Percentiles rank a stretch among this genome's conserved stretches.
These are phyloP conservation scores for Verticillium nubilum DNA, from an alignment of 2,329 filamentous ascomycete genomes.

Conservation along the genomic window DNA sequence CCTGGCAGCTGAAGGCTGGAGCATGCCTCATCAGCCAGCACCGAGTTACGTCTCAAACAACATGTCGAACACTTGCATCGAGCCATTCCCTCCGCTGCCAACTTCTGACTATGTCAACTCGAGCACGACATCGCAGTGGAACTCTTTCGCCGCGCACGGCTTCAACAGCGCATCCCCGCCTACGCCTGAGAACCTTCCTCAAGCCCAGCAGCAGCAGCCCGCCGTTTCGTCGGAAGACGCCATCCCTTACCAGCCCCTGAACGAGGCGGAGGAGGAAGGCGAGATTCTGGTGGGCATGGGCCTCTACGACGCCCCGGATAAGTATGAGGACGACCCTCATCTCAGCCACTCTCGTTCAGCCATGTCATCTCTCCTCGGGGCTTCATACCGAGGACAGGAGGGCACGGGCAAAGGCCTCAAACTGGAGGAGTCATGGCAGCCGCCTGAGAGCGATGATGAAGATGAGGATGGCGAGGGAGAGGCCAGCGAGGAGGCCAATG, in stretches of 20 bases:
- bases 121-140: constrained; percentile 33
- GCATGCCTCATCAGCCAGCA: constrained; percentile 21
- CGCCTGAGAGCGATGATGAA: constrained; percentile 55
- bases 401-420: constrained; percentile 69
- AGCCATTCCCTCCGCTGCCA: constrained; percentile 23
- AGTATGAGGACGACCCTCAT: constrained; percentile 40
- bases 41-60: constrained; percentile 20
- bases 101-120: constrained; percentile 12
- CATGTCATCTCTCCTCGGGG: constrained; percentile 48
- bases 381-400: constrained; percentile 37
- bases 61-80: constrained; percentile 17
- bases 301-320: constrained; percentile 68
- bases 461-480: constrained; percentile 28
- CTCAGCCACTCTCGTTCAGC: constrained; percentile 50
- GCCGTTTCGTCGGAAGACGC: constrained; percentile 41
- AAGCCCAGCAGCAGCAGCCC: constrained; percentile 42
- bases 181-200: constrained; percentile 53
- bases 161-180: constrained; percentile 48
- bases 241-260: constrained; percentile 42
- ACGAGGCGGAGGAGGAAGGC: constrained; percentile 50
- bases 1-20: constrained; percentile 32
- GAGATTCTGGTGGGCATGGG: constrained; percentile 80
- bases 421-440: constrained; percentile 75
- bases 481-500: constrained; percentile 12
- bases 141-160: constrained; percentile 36